These are phyloP conservation scores for Nematocida sp. DNA, from an alignment of 371 early-diverging fungal genomes.

Conservation along the genomic window DNA sequence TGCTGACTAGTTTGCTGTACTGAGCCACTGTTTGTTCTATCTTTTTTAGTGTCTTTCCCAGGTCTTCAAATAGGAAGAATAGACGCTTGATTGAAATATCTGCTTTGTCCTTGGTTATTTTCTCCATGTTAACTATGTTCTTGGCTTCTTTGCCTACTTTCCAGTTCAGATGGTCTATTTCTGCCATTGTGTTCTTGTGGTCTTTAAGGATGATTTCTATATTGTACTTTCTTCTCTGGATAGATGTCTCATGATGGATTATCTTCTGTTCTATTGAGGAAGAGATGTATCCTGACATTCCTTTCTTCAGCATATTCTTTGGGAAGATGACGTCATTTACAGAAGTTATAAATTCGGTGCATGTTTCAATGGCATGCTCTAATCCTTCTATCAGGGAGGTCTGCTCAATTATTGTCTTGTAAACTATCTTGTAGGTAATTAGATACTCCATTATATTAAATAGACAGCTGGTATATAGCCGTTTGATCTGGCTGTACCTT, in stretches of 20 bases:
- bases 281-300: background rate
- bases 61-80: conserved; percentile 40
- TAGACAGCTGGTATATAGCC: background rate
- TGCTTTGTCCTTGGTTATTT: background rate
- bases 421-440: background rate
- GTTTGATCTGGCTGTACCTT: background rate
- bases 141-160: conserved; percentile 36
- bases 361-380: background rate
- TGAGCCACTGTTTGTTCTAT: conserved; percentile 1
- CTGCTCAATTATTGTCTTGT: background rate
- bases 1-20: conserved; percentile 1
- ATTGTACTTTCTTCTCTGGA: background rate
- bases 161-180: conserved; percentile 31
- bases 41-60: conserved; percentile 4
- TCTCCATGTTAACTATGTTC: conserved; percentile 47
- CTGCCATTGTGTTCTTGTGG: conserved; percentile 6
- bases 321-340: background rate
- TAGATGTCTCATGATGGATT: conserved; percentile 31
- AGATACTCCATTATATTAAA: conserved; percentile 9
- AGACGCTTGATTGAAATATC: conserved; percentile 28
- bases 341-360: background rate
- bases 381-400: background rate
- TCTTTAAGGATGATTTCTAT: conserved; percentile 17
- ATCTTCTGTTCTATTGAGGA: conserved; percentile 11
- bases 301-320: background rate